Evolutionary conservation across 139 green algal species (phyloP), one percentile per base, ranked within the genome.

Genomic region (Chlamydomonas applanata): DNA sequence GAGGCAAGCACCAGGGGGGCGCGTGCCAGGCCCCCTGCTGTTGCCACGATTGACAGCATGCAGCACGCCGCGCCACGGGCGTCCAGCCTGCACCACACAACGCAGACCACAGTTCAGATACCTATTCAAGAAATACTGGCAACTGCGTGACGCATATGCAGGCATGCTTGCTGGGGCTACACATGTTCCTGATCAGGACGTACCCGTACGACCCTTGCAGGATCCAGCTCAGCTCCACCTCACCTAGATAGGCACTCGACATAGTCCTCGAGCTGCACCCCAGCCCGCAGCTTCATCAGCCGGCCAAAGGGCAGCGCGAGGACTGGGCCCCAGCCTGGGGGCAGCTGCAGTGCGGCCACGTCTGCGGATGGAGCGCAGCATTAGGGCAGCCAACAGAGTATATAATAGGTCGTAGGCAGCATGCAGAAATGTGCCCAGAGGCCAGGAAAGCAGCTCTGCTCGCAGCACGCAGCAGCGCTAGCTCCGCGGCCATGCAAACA

Each of bases 241-340:
- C 33, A 70, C 33, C 62, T 52, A 33, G 17, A 30, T 20, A 70
- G 14, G 17, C 22, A 19, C 16, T 70, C 62, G 3, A 53, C 62
- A 52, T 16, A 54, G 4, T 70, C 22, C 33, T 52, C 62, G 14
- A 53, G 16, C 13, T 27, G 35, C 3, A 20, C 4, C 33, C 13
- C 17, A 27, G 33, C 62, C 16, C 22, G 22, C 71, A 77, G 57
- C 25, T 45, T 57, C 34, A 53, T 33, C 40, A 77, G 59, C 20
- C 44, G 71, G 35, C 44, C 57, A 14, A 32, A 19, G 3, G 35
- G 22, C 27, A 77, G 36, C 9, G 32, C 22, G 4, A 59, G 44
- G 40, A 5, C 57, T 4, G 34, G 33, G 9, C 33, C 70, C 19
- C 54, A 13, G 13, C 14, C 24, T 9, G 46, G 61, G 34, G 61